Base-by-base conservation (phyloP, 805 yeast genomes). In the Spathaspora sp. region DNA sequence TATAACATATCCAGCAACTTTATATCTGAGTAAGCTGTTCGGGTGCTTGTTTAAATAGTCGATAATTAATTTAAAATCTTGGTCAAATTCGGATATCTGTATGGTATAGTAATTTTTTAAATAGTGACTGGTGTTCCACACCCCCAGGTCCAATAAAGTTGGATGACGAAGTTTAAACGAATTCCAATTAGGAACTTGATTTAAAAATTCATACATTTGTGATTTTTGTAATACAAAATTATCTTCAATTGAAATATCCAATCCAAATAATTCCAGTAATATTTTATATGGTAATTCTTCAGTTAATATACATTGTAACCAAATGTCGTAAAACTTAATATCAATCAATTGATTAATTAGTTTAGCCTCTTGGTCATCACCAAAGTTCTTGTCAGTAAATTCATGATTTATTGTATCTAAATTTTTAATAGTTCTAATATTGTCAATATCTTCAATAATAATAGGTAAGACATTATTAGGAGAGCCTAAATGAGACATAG, bases 381-480 rank as follows among this genome's bases (percentile, higher is more conserved):
- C 12, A 10, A 52, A 40, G 16, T 47, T 44, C 9, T 49, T 49
- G 7, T 52, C 29, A 14, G 54, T 19, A 18, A 52, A 23, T 4
- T 50, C 48, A 10, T 43, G 29, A 28, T 45, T 48, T 6, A 61
- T 39, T 8, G 55, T 53, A 3, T 44, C 29, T 23, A 49, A 45
- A 1, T 57, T 48, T 31, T 68, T 59, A 2, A 73, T 61, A 5
- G 73, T 65, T 52, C 80, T 67, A 2, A 63, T 57, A 23, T 23
- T 23, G 14, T 65, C 57, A 26, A 14, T 31, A 55, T 76, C 83
- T 57, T 85, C 89, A 1, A 85, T 66, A 11, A 82, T 66, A 1
- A 84, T 65, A 0, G 90, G 90, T 17, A 85, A 61, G 18, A 75
- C 73, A 12, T 76, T 75, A 51, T 76, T 73, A 1, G 75, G 69